These are phyloP conservation scores for Fonsecaea monophora DNA, from an alignment of 2,329 filamentous ascomycete genomes.

Conservation along the genomic window DNA sequence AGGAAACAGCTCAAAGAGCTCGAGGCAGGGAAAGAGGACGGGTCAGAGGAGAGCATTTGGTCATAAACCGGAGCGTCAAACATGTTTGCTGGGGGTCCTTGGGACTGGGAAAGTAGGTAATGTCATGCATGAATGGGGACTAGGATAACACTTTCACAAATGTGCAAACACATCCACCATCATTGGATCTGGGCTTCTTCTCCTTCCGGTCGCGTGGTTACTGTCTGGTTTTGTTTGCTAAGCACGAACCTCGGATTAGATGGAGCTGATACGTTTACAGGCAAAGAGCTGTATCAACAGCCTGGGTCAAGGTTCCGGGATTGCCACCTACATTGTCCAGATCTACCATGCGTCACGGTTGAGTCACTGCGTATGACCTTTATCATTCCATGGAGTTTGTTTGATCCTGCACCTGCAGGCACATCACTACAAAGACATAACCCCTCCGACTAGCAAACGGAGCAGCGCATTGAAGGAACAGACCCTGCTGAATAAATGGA, in stretches of 20 bases:
- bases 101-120: too few species aligned
- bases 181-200: neutral
- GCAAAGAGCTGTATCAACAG: neutral
- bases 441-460: too few species aligned
- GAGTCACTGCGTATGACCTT: too few species aligned
- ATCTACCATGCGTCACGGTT: too few species aligned
- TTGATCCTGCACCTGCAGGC: too few species aligned
- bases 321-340: too few species aligned
- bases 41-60: constrained; percentile 36
- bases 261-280: neutral
- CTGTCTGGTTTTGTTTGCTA: neutral
- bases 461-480: too few species aligned
- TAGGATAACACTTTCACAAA: neutral
- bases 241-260: neutral
- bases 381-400: too few species aligned
- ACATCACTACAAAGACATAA: too few species aligned
- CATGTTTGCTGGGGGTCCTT: neutral
- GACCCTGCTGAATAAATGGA: too few species aligned
- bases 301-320: too few species aligned
- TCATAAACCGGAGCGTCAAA: neutral
- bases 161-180: neutral
- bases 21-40: constrained; percentile 51
- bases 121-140: neutral
- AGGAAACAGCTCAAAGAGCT: constrained; percentile 64
- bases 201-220: neutral